Conservation (phyloP, 176 grass and related monocot species). For the Microstegium vimineum region DNA sequence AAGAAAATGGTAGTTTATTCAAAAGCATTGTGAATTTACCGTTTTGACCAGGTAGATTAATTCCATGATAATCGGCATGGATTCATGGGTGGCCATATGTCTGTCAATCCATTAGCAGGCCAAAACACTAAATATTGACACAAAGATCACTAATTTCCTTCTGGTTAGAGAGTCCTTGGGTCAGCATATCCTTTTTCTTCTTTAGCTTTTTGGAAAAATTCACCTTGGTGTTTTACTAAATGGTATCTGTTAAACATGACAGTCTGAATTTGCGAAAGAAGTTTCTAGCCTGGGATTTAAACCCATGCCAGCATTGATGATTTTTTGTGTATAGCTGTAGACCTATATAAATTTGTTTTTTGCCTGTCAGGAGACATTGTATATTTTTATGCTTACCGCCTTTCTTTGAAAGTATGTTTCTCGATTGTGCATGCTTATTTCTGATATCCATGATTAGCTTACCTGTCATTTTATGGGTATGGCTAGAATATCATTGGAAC, state of each 20-base stretch:
- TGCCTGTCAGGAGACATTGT: neutral
- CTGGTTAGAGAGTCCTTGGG: neutral
- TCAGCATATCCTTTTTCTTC: neutral
- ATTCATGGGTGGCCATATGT: neutral
- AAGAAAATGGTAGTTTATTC: neutral
- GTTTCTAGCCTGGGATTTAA: neutral
- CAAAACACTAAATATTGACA: neutral
- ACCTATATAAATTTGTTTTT: neutral
- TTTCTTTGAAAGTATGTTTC: neutral
- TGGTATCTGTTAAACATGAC: too few relatives aligned
- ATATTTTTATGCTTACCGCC: neutral
- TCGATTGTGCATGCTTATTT: neutral
- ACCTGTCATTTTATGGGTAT: constrained; percentile 14
- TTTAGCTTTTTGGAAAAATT: neutral
- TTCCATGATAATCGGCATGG: neutral
- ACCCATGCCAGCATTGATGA: neutral
- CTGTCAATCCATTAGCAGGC: neutral
- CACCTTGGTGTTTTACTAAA: neutral
- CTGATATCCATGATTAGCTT: neutral
- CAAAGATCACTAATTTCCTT: neutral
- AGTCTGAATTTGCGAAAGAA: too few relatives aligned
- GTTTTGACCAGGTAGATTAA: neutral
- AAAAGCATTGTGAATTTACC: neutral
- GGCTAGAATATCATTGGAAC: neutral
- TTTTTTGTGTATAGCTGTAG: neutral